Evolutionary conservation across 2,329 filamentous ascomycete genomes (phyloP), one percentile per base, ranked within the genome.

Genomic region (Saccharata proteae): DNA sequence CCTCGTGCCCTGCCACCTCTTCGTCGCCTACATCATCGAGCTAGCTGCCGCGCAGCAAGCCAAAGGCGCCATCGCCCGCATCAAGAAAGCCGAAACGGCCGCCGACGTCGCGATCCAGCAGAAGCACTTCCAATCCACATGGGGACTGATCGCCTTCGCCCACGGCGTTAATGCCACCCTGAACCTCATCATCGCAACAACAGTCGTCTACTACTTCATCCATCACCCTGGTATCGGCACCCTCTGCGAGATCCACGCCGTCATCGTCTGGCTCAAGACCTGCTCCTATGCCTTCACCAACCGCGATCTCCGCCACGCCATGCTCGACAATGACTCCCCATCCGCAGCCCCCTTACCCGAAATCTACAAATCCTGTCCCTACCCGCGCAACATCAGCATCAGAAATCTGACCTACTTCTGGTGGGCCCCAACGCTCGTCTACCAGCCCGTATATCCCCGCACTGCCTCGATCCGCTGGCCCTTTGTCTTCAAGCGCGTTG

Each of bases 251-350:
- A 60, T 93, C 38, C 90, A 98, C 52, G 85, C 86, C 40, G 77
- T 96, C 46, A 81, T 96, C 34, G 86, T 96, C 30, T 94, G 86
- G 78, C 71, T 98, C 47, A 98, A 98, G 64, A 86, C 81, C 18
- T 82, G 84, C 41, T 94, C 86, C 0, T 98, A 96, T 51, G 90
- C 88, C 15, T 81, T 96, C 47, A 96, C 90, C 16, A 98, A 98
- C 56, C 77, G 90, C 41, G 90, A 98, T 52, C 71, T 98, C 19
- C 80, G 90, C 23, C 84, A 93, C 51, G 84, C 88, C 12, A 83
- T 84, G 51, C 69, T 96, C 14, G 81, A 92, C 48, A 29, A 35
- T n/a, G 16, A 20, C 8, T 17, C 22, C 15, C 18, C 29, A 7
- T 17, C 22, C 15, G 20, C 29, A 7, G 19, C 33, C 16, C 81